phyloP scores from a whole-genome alignment of 1,284 basidiomycete species.

The Cryptococcus sp. region DNA sequence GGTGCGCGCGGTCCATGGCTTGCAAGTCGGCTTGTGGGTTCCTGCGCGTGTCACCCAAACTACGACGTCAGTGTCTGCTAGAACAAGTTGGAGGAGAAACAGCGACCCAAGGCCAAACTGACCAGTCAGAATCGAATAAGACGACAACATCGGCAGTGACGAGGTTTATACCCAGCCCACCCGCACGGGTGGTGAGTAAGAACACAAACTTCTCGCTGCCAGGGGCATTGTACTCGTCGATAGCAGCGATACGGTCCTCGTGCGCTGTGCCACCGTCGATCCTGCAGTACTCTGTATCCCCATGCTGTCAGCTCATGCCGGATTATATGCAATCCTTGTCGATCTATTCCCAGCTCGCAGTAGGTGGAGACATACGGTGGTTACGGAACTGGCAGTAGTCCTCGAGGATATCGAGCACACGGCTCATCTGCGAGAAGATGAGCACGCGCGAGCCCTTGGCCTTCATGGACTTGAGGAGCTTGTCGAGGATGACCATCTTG shows the following conservation, averaged over 20 bases:
- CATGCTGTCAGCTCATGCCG: neutral
- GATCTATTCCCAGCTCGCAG: neutral
- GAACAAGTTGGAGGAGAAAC: no score
- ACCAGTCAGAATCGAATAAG: slow-evolving; percentile 97
- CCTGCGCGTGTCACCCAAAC: slow-evolving; percentile 51
- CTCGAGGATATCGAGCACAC: slow-evolving; percentile 90
- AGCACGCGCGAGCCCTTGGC: slow-evolving; percentile 89
- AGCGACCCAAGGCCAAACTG: slow-evolving; percentile 23
- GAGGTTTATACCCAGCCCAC: slow-evolving; percentile 95
- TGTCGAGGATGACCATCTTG: slow-evolving; percentile 98
- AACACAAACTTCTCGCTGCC: slow-evolving; percentile 96
- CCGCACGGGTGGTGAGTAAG: slow-evolving; percentile 95
- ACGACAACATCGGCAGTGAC: slow-evolving; percentile 94
- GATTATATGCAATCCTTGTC: neutral
- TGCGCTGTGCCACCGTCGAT: slow-evolving; percentile 95
- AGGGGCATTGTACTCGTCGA: slow-evolving; percentile 97
- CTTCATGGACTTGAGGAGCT: slow-evolving; percentile 82
- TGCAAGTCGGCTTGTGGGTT: slow-evolving; percentile 98
- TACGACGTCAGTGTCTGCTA: neutral
- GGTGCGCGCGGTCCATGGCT: slow-evolving; percentile 98
- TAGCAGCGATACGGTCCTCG: slow-evolving; percentile 91
- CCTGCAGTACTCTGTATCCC: slow-evolving; percentile 77
- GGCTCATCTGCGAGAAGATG: slow-evolving; percentile 99
- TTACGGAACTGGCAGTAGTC: slow-evolving; percentile 93
- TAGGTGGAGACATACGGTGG: slow-evolving; percentile 64